These are phyloP conservation scores for Canariomyces notabilis DNA, from an alignment of 2,329 filamentous ascomycete genomes.

Conservation along the genomic window DNA sequence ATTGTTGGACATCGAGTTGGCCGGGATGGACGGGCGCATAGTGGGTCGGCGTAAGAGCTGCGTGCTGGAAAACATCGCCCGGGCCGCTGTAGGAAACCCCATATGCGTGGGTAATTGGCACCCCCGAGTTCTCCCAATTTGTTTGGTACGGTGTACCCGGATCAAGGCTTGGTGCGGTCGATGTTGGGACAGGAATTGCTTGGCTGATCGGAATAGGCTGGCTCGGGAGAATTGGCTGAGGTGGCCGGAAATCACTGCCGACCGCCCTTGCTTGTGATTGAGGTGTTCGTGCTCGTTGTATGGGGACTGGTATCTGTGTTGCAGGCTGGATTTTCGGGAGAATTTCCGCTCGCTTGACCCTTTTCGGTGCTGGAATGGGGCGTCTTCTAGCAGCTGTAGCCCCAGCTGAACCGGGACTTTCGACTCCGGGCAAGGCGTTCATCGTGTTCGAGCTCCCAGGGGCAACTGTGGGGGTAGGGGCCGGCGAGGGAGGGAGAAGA, in stretches of 20 bases:
- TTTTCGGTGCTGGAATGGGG: slow-evolving; percentile 18
- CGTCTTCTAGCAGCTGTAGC: slow-evolving; percentile 10
- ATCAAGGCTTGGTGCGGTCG: slow-evolving; percentile 10
- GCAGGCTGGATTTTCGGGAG: slow-evolving; percentile 15
- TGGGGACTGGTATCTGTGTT: slow-evolving; percentile 21
- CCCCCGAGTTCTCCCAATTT: slow-evolving; percentile 15
- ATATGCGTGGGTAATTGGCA: slow-evolving; percentile 16
- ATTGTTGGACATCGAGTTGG: slow-evolving; percentile 13
- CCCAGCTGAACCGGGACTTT: slow-evolving; percentile 12
- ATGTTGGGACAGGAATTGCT: slow-evolving; percentile 10
- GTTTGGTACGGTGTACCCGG: slow-evolving; percentile 12
- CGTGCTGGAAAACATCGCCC: slow-evolving; percentile 17
- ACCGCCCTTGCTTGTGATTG: slow-evolving; percentile 11
- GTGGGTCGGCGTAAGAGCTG: slow-evolving; percentile 13
- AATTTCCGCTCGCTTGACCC: slow-evolving; percentile 19
- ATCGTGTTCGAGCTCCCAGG: slow-evolving; percentile 5
- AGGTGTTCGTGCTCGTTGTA: slow-evolving; percentile 19
- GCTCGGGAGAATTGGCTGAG: slow-evolving; percentile 15
- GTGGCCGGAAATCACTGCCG: slow-evolving; percentile 6
- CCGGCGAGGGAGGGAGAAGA: slow-evolving; percentile 22
- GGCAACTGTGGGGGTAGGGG: slow-evolving; percentile 20
- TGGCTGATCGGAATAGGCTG: slow-evolving; percentile 17
- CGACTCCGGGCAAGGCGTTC: slow-evolving; percentile 7
- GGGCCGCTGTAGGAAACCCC: slow-evolving; percentile 17
- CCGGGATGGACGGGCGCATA: slow-evolving; percentile 12